These are phyloP conservation scores for Elsinoe necatrix DNA, from an alignment of 2,329 filamentous ascomycete species.

Conservation along the genomic window DNA sequence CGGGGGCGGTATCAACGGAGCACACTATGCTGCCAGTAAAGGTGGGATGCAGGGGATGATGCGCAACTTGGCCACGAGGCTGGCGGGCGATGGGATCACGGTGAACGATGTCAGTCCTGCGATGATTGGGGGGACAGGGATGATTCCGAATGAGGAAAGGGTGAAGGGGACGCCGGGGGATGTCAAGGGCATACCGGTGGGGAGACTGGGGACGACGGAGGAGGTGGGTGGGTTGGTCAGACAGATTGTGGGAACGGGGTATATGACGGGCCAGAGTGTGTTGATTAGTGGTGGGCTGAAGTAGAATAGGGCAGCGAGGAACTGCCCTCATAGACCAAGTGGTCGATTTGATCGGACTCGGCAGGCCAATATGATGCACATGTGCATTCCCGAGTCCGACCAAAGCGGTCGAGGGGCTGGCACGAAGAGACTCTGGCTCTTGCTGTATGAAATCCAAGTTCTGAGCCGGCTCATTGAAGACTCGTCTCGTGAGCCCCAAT, in stretches of 20 bases:
- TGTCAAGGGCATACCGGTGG: slow-evolving; percentile 35
- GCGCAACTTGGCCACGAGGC: slow-evolving; percentile 37
- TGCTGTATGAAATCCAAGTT: too few species aligned
- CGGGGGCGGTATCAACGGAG: slow-evolving; percentile 34
- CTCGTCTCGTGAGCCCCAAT: too few species aligned
- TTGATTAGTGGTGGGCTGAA: slow-evolving; percentile 17
- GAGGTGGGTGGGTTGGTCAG: slow-evolving; percentile 42
- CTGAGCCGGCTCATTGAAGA: too few species aligned
- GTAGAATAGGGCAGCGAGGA: background rate
- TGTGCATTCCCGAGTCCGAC: too few species aligned
- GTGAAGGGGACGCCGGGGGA: slow-evolving; percentile 26
- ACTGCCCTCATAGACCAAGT: too few species aligned
- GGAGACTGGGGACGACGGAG: slow-evolving; percentile 37
- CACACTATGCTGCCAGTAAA: slow-evolving; percentile 36
- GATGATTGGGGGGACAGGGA: slow-evolving; percentile 38
- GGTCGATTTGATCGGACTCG: too few species aligned
- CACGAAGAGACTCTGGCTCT: too few species aligned
- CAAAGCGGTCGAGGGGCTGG: too few species aligned
- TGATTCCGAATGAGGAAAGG: slow-evolving; percentile 35
- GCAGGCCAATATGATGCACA: too few species aligned
- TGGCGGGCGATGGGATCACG: slow-evolving; percentile 39
- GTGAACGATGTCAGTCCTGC: slow-evolving; percentile 44
- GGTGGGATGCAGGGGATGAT: slow-evolving; percentile 40
- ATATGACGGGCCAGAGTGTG: slow-evolving; percentile 30
- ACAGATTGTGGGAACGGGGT: slow-evolving; percentile 41